Evolutionary conservation across 495 filamentous ascomycete genomes (phyloP), one percentile per base, ranked within the genome.

Genomic region (Penicillium angulare): DNA sequence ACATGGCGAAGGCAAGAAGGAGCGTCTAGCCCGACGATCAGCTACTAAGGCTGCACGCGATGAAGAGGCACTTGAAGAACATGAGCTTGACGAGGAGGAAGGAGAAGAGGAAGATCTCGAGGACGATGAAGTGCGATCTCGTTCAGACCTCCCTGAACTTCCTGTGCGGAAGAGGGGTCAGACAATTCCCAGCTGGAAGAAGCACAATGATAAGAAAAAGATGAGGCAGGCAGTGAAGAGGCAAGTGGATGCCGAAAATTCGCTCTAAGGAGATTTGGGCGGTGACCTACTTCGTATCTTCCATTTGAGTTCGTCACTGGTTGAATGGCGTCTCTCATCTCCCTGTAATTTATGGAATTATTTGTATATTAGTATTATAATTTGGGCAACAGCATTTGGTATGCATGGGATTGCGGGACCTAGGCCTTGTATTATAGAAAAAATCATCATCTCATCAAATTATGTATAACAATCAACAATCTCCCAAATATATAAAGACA

Each of bases 1-100:
- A 58, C 66, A 80, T 44, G 80, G 71, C n/a, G 73, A 78, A 15
- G 79, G 78, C 26, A 82, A 71, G 40, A 79, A 78, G 66, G 62
- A 79, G 32, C 61, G 72, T 26, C 39, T 71, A 12, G 65, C 64
- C 36, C 68, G 71, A 18, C 69, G 68, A 7, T 68, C 69, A 34
- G 65, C 60, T 29, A 50, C 43, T 18, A 68, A 65, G 52, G 68
- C 39, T 15, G 60, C 64, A 38, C 63, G 57, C 29, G 47, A 59
- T 3, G 55, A 33, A 21, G 59, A 60, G 31, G 57, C 61, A 33
- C 39, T 60, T 41, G 55, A 34, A 29, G 53, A 50, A 10, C 6
- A 39, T 17, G 47, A 48, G 29, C 44, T 35, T n/a, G 57, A 66
- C 7, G 65, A 74, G 22, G 54, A 65, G 29, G 61, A 65, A 12